Evolutionary conservation across 768 basidiomycete species (phyloP).

Genomic region (Coprinopsis strossmayeri): DNA sequence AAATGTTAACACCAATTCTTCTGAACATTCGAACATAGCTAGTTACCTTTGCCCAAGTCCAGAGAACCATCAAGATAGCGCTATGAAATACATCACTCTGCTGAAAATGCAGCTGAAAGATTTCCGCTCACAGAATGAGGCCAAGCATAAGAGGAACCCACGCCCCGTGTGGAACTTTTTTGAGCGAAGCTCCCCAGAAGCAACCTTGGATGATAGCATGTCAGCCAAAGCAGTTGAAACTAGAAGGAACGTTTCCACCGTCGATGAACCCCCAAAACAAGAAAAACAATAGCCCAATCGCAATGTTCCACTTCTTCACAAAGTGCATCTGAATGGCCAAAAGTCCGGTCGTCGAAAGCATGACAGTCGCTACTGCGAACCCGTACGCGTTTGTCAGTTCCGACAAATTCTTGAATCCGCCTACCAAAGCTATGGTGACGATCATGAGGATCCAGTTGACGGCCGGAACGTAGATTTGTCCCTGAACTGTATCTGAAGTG

Average conservation of each 20-base stretch:
- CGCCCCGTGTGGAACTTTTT: constrained; percentile 57
- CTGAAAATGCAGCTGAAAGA: constrained; percentile 19
- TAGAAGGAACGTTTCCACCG: constrained; percentile 23
- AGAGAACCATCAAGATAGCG: constrained; percentile 45
- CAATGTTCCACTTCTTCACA: constrained; percentile 42
- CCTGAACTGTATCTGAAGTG: constrained; percentile 54
- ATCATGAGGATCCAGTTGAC: constrained; percentile 57
- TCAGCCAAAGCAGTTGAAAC: background rate
- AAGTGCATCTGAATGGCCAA: constrained; percentile 51
- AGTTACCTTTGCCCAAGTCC: constrained; percentile 57
- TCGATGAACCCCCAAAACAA: constrained; percentile 59
- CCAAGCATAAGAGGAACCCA: constrained; percentile 65
- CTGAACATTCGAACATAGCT: background rate
- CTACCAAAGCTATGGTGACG: constrained; percentile 46
- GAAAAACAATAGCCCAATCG: constrained; percentile 41
- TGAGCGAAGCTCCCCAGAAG: constrained; percentile 61
- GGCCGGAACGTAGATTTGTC: constrained; percentile 61
- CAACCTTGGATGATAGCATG: constrained; percentile 22
- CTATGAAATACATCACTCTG: background rate
- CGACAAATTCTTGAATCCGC: constrained; percentile 44
- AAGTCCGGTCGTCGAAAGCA: constrained; percentile 55
- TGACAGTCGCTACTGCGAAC: constrained; percentile 60
- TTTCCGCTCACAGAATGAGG: constrained; percentile 32
- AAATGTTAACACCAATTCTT: background rate
- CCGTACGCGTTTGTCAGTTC: constrained; percentile 58